Evolutionary conservation across 257 asterid species (phyloP).

Genomic region (Dorcoceras hygrometricum): DNA sequence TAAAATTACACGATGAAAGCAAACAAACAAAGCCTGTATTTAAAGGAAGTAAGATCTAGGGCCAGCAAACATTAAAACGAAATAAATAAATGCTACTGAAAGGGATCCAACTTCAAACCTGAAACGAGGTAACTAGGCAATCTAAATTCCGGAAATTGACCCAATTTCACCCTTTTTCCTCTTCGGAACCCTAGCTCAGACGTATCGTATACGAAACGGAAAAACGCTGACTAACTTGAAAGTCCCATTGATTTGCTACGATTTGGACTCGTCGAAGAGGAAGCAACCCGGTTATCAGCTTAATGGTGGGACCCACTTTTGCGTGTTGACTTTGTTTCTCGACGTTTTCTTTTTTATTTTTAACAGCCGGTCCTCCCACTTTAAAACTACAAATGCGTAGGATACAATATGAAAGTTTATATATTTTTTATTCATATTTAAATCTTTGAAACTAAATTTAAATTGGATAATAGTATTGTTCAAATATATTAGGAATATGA

Average conservation of each 20-base stretch:
- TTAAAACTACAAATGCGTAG: no score
- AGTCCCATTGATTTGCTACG: constrained; percentile 25
- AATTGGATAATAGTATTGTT: no score
- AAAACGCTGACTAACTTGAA: neutral
- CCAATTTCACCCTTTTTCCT: constrained; percentile 5
- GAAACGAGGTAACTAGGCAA: constrained; percentile 6
- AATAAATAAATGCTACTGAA: constrained; percentile 1
- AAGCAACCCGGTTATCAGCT: constrained; percentile 24
- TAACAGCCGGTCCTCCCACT: no score
- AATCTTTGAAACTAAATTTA: no score
- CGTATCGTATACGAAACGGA: constrained; percentile 18
- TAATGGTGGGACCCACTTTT: constrained; percentile 30
- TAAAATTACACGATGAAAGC: constrained; percentile 10
- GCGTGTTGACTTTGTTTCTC: constrained; percentile 41
- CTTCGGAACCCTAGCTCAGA: constrained; percentile 34
- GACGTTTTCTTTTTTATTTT: neutral
- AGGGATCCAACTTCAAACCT: constrained; percentile 25
- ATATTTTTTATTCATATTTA: no score
- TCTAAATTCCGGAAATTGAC: neutral
- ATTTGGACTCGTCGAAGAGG: constrained; percentile 31
- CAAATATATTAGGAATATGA: no score
- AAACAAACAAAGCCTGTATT: neutral
- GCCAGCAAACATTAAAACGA: constrained; percentile 16
- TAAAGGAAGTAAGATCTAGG: constrained; percentile 28
- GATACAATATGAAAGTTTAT: no score